phyloP scores from a whole-genome alignment of 805 yeast species.

The Brettanomyces nanus region DNA sequence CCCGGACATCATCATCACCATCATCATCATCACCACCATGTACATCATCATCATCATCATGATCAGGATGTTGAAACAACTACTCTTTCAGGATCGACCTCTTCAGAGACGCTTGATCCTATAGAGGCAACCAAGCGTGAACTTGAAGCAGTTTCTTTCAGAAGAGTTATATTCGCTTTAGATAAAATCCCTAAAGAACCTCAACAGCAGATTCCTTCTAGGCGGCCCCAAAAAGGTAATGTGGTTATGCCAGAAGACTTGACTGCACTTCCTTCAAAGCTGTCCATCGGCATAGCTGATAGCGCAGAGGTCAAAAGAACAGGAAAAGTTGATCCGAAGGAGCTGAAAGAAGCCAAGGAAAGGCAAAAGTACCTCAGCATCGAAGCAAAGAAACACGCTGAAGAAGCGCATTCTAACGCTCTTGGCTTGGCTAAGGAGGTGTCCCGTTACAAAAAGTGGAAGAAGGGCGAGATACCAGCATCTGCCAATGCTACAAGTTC shows the following conservation, averaged over 20 bases:
- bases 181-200: constrained; percentile 43
- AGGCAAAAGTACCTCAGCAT: constrained; percentile 43
- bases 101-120: too few relatives aligned
- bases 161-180: constrained; percentile 44
- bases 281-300: constrained; percentile 60
- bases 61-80: too few relatives aligned
- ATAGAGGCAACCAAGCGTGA: too few relatives aligned
- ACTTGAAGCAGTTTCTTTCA: constrained; percentile 28
- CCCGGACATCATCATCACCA: too few relatives aligned
- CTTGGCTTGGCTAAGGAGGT: constrained; percentile 64
- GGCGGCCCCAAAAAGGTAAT: constrained; percentile 46
- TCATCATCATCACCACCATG: too few relatives aligned
- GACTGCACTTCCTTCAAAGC: constrained; percentile 50
- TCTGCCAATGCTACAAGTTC: constrained; percentile 21
- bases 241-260: constrained; percentile 61
- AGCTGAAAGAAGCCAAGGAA: constrained; percentile 50
- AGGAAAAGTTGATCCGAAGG: constrained; percentile 33
- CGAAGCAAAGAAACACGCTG: constrained; percentile 66
- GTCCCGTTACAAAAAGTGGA: constrained; percentile 30
- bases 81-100: too few relatives aligned
- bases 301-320: constrained; percentile 7
- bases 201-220: constrained; percentile 53
- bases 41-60: too few relatives aligned
- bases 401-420: constrained; percentile 70
- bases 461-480: constrained; percentile 10